phyloP scores from a whole-genome alignment of 2,329 filamentous ascomycete species.

The Capronia coronata region DNA sequence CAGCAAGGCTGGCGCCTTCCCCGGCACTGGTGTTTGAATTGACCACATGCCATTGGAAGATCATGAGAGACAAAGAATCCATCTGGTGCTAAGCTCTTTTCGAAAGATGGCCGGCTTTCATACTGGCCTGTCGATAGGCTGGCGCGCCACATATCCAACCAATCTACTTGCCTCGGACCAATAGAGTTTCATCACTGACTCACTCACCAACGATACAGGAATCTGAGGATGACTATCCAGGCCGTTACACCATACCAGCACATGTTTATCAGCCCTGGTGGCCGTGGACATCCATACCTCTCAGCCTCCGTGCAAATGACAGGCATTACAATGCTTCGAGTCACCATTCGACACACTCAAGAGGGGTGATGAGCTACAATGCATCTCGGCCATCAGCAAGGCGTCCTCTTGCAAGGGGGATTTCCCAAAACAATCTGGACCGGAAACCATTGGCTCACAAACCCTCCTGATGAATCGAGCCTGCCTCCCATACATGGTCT shows the following conservation, averaged over 20 bases:
- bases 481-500: neutral
- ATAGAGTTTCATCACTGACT: neutral
- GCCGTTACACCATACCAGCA: no score
- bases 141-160: neutral
- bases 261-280: no score
- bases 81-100: neutral
- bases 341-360: no score
- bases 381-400: neutral
- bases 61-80: neutral
- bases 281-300: no score
- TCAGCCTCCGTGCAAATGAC: no score
- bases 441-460: conserved; percentile 13
- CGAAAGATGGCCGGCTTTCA: neutral
- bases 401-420: neutral
- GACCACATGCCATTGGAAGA: neutral
- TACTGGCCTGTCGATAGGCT: neutral
- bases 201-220: neutral
- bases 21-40: conserved; percentile 66
- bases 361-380: no score
- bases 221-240: no score
- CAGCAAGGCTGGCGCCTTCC: conserved; percentile 84
- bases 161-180: neutral
- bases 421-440: neutral
- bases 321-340: no score
- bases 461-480: conserved; percentile 1